phyloP scores from a whole-genome alignment of 148 eudicot species.

The Bassia scoparia region DNA sequence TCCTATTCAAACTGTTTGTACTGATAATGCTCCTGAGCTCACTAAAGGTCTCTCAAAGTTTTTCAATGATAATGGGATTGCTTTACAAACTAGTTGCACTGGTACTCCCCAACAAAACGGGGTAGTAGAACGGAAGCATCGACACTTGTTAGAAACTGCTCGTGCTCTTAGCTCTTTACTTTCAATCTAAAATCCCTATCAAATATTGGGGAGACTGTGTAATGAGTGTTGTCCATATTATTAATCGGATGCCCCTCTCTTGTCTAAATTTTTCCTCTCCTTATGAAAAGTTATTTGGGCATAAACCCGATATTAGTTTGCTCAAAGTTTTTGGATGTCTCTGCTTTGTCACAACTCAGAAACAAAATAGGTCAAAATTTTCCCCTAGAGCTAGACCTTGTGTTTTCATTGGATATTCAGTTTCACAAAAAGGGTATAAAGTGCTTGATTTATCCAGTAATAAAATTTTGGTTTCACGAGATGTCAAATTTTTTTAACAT shows the following conservation, averaged over 20 bases:
- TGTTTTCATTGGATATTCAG: neutral
- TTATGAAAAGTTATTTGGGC: neutral
- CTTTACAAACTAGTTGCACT: neutral
- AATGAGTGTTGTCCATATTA: neutral
- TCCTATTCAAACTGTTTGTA: neutral
- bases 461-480: neutral
- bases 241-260: neutral
- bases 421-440: neutral
- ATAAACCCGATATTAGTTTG: neutral
- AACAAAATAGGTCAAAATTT: neutral
- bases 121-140: neutral
- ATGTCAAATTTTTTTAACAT: neutral
- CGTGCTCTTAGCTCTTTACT: neutral
- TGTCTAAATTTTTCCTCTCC: neutral
- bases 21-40: neutral
- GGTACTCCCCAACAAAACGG: conserved; percentile 8
- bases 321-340: neutral
- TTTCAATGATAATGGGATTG: neutral
- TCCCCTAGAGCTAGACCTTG: neutral
- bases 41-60: neutral
- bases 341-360: neutral
- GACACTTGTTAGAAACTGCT: neutral
- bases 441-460: neutral
- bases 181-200: neutral
- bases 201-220: neutral